A percentile compares a stretch with the other conserved stretches of the same genome.
Evolutionary conservation across 2,329 filamentous ascomycete genomes (phyloP).

Genomic region (Sordariomycetes sp.): DNA sequence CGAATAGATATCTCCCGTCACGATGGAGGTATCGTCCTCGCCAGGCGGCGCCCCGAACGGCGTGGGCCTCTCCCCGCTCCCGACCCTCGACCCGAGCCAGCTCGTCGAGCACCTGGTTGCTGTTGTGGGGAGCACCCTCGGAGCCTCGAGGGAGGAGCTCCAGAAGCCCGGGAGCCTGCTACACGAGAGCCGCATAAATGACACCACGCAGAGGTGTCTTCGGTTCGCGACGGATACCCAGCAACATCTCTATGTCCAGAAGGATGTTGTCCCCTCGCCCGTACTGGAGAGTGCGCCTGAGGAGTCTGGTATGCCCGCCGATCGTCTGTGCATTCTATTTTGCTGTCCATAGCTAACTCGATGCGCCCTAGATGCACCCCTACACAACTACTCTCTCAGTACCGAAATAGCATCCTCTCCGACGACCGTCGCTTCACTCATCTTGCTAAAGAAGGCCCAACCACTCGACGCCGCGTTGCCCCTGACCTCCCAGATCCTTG

Average conservation of each 20-base stretch:
- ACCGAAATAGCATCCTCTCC: constrained; percentile 71
- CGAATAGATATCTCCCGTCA: constrained; percentile 10
- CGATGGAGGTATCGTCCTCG: constrained; percentile 41
- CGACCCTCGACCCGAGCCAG: constrained; percentile 53
- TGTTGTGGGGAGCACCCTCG: constrained; percentile 63
- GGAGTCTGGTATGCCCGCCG: constrained; percentile 26
- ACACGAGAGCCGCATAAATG: constrained; percentile 57
- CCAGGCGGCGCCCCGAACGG: constrained; percentile 35
- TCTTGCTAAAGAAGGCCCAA: constrained; percentile 79
- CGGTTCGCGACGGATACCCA: constrained; percentile 86
- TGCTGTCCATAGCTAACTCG: constrained; percentile 14
- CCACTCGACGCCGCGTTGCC: constrained; percentile 77
- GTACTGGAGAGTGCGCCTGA: constrained; percentile 37
- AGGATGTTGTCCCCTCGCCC: constrained; percentile 54
- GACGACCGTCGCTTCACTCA: constrained; percentile 76
- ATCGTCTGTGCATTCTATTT: neutral
- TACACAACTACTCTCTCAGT: constrained; percentile 69
- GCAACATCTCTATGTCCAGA: constrained; percentile 82
- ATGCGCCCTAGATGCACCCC: constrained; percentile 24
- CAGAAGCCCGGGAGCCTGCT: constrained; percentile 74
- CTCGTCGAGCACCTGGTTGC: constrained; percentile 63
- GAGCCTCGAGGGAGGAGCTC: constrained; percentile 67
- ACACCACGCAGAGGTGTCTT: constrained; percentile 78
- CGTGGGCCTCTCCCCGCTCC: constrained; percentile 32
- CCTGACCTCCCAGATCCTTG: constrained; percentile 79